Base-by-base conservation (phyloP, 2,329 filamentous ascomycete species). In the Plenodomus lindquistii region DNA sequence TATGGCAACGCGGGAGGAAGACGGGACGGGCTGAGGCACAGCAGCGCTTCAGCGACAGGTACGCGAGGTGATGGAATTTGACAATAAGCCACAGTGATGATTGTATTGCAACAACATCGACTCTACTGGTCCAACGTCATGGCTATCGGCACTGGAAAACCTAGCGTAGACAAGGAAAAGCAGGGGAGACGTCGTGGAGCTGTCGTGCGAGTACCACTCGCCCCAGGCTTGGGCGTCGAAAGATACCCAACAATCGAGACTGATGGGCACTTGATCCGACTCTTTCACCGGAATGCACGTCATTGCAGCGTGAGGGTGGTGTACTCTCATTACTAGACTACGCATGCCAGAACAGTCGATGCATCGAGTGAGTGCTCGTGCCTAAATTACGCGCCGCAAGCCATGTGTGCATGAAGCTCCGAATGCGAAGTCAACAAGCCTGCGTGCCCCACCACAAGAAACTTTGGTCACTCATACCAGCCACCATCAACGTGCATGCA, bases 31-130 rank as follows among this genome's bases (percentile, higher is more conserved):
- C 55, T 29, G 54, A 59, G 60, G 60, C 61, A 63, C 60, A 56
- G 63, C 60, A 56, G 63, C 62, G 59, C 59, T 54, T 70, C 59
- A 54, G 50, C 11, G 50, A 22, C 40, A 48, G 51, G 39, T 40
- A 54, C 42, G 47, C 45, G 34, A 45, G 48, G 39, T 36, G 44
- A 42, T 21, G 16, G 37, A 7, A 13, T 15, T 31, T 4, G 4
- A 7, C 6, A 31, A 4, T 11, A 15, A 31, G 27, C 27, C 27
- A 31, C 27, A 15, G 4, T 31, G 15, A 31, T 31, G 27, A 4
- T 7, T 31, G 9, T 31, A 15, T 31, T 4, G 27, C 4, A 31
- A 13, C 27, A 31, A 31, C 4, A 31, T 34, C 21, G 20, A 16
- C 27, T 42, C n/a, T 18, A 42, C 38, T 18, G 24, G 22, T 19